These are phyloP conservation scores for Dothistroma pini DNA, from an alignment of 2,329 filamentous ascomycete species.

Conservation along the genomic window DNA sequence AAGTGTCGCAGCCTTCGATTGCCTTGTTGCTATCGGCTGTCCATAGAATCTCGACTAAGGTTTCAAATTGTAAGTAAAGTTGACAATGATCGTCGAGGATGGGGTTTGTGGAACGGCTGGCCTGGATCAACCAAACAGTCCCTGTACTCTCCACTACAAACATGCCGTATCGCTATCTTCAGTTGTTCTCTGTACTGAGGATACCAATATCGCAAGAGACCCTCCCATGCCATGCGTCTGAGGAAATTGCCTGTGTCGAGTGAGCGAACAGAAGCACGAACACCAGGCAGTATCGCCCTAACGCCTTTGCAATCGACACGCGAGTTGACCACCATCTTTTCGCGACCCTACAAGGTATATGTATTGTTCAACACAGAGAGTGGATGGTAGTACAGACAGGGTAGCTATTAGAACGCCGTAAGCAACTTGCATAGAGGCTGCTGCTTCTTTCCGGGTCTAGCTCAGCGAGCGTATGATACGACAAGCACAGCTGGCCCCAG, in stretches of 20 bases:
- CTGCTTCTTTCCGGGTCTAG: background rate
- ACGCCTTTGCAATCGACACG: background rate
- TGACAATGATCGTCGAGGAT: too few relatives aligned
- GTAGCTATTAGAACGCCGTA: background rate
- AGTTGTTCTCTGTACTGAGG: background rate
- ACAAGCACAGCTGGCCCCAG: background rate
- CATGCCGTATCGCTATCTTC: background rate
- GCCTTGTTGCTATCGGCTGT: background rate
- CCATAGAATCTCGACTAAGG: background rate
- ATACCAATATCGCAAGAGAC: background rate
- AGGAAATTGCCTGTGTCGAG: background rate
- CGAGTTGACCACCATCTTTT: background rate
- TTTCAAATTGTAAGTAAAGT: too few relatives aligned
- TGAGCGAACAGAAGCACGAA: background rate
- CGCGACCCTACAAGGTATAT: background rate
- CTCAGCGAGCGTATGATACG: background rate
- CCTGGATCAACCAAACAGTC: background rate
- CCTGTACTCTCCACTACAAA: background rate
- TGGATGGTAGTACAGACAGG: background rate
- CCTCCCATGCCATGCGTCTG: background rate
- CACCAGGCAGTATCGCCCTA: background rate
- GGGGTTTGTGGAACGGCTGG: background rate
- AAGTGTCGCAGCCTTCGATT: background rate
- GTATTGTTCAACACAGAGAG: background rate
- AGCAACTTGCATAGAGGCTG: background rate